Evolutionary conservation across 1,139 yeast genomes (phyloP).

Genomic region (Yamadazyma oceani): DNA sequence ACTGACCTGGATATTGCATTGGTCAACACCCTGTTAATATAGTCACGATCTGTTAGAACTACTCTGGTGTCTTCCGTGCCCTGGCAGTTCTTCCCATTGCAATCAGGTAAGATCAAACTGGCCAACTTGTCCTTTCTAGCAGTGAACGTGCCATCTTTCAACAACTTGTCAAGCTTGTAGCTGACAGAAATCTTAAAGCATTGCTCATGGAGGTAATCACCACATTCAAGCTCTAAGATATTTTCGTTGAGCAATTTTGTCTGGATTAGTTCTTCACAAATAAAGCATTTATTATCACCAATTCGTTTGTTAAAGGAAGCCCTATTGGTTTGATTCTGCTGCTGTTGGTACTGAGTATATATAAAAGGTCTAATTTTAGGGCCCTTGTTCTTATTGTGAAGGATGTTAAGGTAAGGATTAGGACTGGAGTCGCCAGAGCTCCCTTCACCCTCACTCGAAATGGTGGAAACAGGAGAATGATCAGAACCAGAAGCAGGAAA

Average conservation of each 20-base stretch:
- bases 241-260: slow-evolving; percentile 35
- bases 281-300: slow-evolving; percentile 25
- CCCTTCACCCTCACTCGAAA: slow-evolving; percentile 6
- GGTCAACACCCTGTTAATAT: slow-evolving; percentile 8
- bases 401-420: neutral
- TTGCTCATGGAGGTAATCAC: slow-evolving; percentile 40
- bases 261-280: slow-evolving; percentile 37
- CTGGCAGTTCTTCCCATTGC: slow-evolving; percentile 11
- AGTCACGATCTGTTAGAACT: slow-evolving; percentile 8
- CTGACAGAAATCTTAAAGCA: slow-evolving; percentile 29
- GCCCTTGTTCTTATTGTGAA: slow-evolving; percentile 16
- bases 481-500: too few species aligned
- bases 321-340: slow-evolving; percentile 3
- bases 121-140: slow-evolving; percentile 8
- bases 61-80: slow-evolving; percentile 1
- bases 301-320: slow-evolving; percentile 6
- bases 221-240: slow-evolving; percentile 35
- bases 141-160: slow-evolving; percentile 11
- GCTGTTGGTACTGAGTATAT: slow-evolving; percentile 16
- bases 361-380: slow-evolving; percentile 30
- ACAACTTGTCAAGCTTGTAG: slow-evolving; percentile 8
- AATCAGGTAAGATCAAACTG: slow-evolving; percentile 11
- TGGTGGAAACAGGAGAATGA: slow-evolving; percentile 6
- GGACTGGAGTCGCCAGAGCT: neutral
- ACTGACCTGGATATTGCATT: slow-evolving; percentile 15